These are phyloP conservation scores for Mercurialis annua DNA, from an alignment of 345 rosid genomes.

Conservation along the genomic window DNA sequence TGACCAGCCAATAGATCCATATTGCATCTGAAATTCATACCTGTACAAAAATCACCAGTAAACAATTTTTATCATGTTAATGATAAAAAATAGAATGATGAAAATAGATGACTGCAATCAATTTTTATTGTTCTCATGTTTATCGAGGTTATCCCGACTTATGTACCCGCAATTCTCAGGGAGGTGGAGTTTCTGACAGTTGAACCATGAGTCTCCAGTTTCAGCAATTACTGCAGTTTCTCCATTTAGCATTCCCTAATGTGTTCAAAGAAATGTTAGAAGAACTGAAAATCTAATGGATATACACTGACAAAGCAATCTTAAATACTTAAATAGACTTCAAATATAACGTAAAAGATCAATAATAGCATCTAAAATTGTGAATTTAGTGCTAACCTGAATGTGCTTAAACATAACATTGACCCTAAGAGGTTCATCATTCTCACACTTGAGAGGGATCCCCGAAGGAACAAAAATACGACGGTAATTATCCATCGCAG, in stretches of 20 bases:
- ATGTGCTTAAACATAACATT: slow-evolving; percentile 68
- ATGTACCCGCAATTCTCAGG: slow-evolving; percentile 79
- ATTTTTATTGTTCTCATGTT: background rate
- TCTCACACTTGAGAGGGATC: slow-evolving; percentile 42
- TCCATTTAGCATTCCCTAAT: slow-evolving; percentile 50
- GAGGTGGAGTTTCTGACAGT: slow-evolving; percentile 69
- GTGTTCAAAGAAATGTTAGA: background rate
- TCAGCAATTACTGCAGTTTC: slow-evolving; percentile 62
- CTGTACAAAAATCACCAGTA: slow-evolving; percentile 29
- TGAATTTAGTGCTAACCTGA: slow-evolving; percentile 43
- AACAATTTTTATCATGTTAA: slow-evolving; percentile 2
- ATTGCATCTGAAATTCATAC: slow-evolving; percentile 79
- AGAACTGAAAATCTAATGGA: background rate
- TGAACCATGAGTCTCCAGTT: slow-evolving; percentile 84
- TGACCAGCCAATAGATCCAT: slow-evolving; percentile 81
- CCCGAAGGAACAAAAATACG: slow-evolving; percentile 63
- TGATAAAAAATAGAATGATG: background rate
- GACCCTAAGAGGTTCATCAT: slow-evolving; percentile 59
- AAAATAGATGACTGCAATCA: background rate
- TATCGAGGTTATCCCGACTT: slow-evolving; percentile 13
- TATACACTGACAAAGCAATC: background rate
- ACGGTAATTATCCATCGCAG: slow-evolving; percentile 58
- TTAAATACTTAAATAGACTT: background rate
- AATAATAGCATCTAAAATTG: background rate
- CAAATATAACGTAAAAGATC: background rate